These are phyloP conservation scores for Phytopythium vexans DNA, from an alignment of 352 stramenopile species.

Conservation along the genomic window DNA sequence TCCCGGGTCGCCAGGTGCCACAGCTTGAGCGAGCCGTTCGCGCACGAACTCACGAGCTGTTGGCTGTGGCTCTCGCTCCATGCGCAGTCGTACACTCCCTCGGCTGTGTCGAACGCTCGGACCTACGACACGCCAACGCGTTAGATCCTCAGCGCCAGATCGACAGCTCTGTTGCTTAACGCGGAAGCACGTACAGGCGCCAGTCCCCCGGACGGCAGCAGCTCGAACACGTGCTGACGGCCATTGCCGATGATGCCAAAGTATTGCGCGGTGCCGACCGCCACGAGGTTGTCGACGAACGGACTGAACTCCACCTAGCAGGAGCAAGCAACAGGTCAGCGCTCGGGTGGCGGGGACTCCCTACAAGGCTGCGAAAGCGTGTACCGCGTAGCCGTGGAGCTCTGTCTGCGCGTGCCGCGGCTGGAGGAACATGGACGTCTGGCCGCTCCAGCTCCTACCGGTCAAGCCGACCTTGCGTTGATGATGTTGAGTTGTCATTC, in stretches of 20 bases:
- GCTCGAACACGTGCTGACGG: constrained; percentile 78
- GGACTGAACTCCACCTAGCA: constrained; percentile 89
- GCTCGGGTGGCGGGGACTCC: not conserved
- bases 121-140: constrained; percentile 25
- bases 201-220: constrained; percentile 61
- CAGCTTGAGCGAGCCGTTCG: constrained; percentile 86
- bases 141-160: not conserved
- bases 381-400: constrained; percentile 67
- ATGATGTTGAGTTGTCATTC: too few relatives aligned
- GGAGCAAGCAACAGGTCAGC: not conserved
- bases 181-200: constrained; percentile 33
- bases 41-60: constrained; percentile 85
- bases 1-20: constrained; percentile 88
- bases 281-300: constrained; percentile 84
- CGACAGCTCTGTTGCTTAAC: not conserved
- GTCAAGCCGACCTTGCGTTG: too few relatives aligned
- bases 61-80: constrained; percentile 88
- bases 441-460: too few relatives aligned
- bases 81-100: constrained; percentile 88
- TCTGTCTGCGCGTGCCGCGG: constrained; percentile 54
- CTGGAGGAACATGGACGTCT: constrained; percentile 62
- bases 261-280: constrained; percentile 88
- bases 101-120: constrained; percentile 86
- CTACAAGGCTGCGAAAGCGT: not conserved
- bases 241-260: constrained; percentile 93